Evolutionary conservation across 257 asterid genomes (phyloP), one percentile per base, ranked within the genome.

Genomic region (Cordia subcordata): DNA sequence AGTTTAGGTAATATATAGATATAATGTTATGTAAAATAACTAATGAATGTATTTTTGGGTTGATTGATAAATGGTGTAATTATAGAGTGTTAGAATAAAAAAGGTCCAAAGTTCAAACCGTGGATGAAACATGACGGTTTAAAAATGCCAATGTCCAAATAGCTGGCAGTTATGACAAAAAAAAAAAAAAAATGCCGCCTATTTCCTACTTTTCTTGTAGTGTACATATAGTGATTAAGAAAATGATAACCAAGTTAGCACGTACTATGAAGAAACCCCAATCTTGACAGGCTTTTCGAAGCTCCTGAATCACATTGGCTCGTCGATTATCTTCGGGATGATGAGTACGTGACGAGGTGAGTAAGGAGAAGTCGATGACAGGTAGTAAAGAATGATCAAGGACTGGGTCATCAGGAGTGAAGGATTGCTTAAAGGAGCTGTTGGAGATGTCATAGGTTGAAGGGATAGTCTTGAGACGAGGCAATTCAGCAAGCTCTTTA

Each of bases 211-310:
- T n/a, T n/a, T n/a, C n/a, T n/a, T n/a, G n/a, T n/a, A n/a, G n/a
- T n/a, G n/a, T n/a, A n/a, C n/a, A n/a, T n/a, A n/a, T n/a, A n/a
- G n/a, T n/a, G n/a, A n/a, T n/a, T n/a, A n/a, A n/a, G n/a, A n/a
- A n/a, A n/a, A n/a, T n/a, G n/a, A n/a, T 10, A 55, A 2, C 0
- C 37, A 0, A 62, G 12, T 49, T 22, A 12, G 20, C 5, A 1
- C 3, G 10, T 61, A 81, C 87, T 72, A 81, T 70, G 33, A 81
- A 81, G 74, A 81, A 77, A 13, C 86, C 83, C 86, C 86, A 77
- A 1, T 81, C 74, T 21, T 71, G 66, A 18, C 86, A 77, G 5
- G 81, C 83, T 21, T 14, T 38, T 37, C 67, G 71, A 27, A 77
- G 75, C 4, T 72, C 68, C 27, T 8, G 58, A 51, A 81, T 70